These are phyloP conservation scores for Mayamaea pseudoterrestris DNA, from an alignment of 108 stramenopile species.

Conservation along the genomic window DNA sequence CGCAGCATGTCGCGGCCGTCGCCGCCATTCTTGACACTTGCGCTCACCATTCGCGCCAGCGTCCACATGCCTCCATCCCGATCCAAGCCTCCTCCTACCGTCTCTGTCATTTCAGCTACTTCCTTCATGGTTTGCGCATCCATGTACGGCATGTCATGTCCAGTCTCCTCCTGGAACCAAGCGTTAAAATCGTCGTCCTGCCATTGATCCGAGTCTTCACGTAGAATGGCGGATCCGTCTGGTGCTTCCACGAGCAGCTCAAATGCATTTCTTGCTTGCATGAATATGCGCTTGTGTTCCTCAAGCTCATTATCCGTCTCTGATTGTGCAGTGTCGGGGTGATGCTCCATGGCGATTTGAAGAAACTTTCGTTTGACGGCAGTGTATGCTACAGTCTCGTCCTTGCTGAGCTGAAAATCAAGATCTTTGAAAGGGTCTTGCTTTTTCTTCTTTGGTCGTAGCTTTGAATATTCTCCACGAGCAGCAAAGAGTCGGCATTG, in stretches of 20 bases:
- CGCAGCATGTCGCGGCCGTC: slow-evolving; percentile 42
- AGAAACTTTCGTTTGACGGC: slow-evolving; percentile 69
- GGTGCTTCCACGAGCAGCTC: slow-evolving; percentile 53
- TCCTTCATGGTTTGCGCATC: slow-evolving; percentile 76
- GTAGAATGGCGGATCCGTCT: slow-evolving; percentile 32
- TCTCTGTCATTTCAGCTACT: slow-evolving; percentile 63
- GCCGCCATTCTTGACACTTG: slow-evolving; percentile 56
- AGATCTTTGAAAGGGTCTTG: neutral
- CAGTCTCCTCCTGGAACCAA: slow-evolving; percentile 76
- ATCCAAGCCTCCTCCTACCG: slow-evolving; percentile 48
- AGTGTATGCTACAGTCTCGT: slow-evolving; percentile 16
- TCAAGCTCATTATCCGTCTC: slow-evolving; percentile 17
- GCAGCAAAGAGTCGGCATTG: too few relatives aligned
- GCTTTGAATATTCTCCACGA: neutral
- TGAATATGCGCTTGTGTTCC: slow-evolving; percentile 41
- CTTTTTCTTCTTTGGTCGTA: neutral
- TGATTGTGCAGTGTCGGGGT: slow-evolving; percentile 48
- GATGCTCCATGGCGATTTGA: slow-evolving; percentile 74
- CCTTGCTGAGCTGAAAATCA: neutral
- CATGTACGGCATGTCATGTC: slow-evolving; percentile 52
- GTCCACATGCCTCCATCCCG: slow-evolving; percentile 86
- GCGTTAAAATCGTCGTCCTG: slow-evolving; percentile 45
- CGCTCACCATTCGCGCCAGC: slow-evolving; percentile 60
- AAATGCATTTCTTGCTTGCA: slow-evolving; percentile 50
- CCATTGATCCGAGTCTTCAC: slow-evolving; percentile 20